These are phyloP conservation scores for Dacryopinax spathularia DNA, from an alignment of 768 basidiomycete species.

Conservation along the genomic window DNA sequence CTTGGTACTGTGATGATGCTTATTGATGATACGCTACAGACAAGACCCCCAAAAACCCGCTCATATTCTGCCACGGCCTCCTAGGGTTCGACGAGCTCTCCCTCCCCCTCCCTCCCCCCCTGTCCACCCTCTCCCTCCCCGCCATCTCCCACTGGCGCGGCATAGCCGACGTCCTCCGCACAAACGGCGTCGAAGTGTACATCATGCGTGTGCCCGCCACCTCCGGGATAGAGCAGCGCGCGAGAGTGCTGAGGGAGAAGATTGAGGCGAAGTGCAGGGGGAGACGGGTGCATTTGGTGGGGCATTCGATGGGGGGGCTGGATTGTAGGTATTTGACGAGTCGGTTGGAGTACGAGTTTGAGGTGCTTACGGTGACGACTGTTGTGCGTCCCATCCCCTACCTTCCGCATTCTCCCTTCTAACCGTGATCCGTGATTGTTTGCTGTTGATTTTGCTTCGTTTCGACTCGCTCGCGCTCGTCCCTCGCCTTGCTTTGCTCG, in stretches of 20 bases:
- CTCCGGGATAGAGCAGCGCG: slow-evolving; percentile 73
- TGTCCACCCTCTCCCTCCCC: slow-evolving; percentile 48
- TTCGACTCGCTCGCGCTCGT: too few relatives aligned
- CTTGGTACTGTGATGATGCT: too few relatives aligned
- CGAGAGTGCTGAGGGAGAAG: slow-evolving; percentile 71
- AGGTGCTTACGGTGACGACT: slow-evolving; percentile 76
- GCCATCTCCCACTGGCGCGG: slow-evolving; percentile 95
- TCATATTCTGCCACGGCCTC: slow-evolving; percentile 92
- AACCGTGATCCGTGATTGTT: too few relatives aligned
- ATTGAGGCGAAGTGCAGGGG: slow-evolving; percentile 73
- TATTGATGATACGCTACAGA: slow-evolving; percentile 32
- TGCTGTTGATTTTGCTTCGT: too few relatives aligned
- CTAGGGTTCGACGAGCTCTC: slow-evolving; percentile 79
- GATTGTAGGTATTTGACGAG: slow-evolving; percentile 85
- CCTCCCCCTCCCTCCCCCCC: slow-evolving; percentile 36
- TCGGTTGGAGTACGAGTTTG: slow-evolving; percentile 62
- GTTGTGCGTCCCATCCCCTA: slow-evolving; percentile 33
- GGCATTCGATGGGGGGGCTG: slow-evolving; percentile 68
- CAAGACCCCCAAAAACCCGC: slow-evolving; percentile 60
- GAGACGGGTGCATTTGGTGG: slow-evolving; percentile 75
- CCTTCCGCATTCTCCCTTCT: too few relatives aligned
- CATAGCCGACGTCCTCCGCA: slow-evolving; percentile 80
- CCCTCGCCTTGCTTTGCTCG: too few relatives aligned
- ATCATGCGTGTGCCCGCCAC: slow-evolving; percentile 91
- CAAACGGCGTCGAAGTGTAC: slow-evolving; percentile 77